Base-by-base conservation (phyloP, 2,329 filamentous ascomycete species). In the Calonectria leucothoes region DNA sequence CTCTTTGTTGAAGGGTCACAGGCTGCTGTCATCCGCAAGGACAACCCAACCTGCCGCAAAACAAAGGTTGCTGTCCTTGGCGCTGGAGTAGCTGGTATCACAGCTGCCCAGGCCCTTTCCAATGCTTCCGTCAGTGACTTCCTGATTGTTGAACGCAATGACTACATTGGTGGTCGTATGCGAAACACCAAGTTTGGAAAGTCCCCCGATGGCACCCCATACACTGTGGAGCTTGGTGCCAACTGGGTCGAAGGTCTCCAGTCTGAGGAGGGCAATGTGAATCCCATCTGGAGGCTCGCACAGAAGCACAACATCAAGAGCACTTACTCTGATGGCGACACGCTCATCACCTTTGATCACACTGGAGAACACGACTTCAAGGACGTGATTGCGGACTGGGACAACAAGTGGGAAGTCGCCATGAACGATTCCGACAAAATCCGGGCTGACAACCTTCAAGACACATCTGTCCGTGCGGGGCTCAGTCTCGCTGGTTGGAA, bases 51-150 rank as follows among this genome's bases (percentile, higher is more conserved):
- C 0, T 84, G 83, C 45, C 78, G 65, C 4, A 84, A 80, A 52
- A 82, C 82, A 6, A 81, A 77, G 0, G 82, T 84, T 0, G 83
- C 82, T 2, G 79, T 84, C 12, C 76, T 84, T 6, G 92, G 92
- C 39, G 92, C 88, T 17, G 92, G 92, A 15, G 89, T 91, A 68
- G 88, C 91, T 1, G 92, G 92, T 7, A 90, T 93, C 49, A 90
- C 91, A 15, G 91, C 92, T 17, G 91, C 91, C 27, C 91, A 94
- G 86, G 87, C 91, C 4, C 82, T 94, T 7, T 82, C 86, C 6
- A 92, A 94, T 68, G 87, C 88, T 3, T 93, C 91, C 0, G 84
- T 94, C 7, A 83, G 86, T 0, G 91, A 94, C 72, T 94, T 94
- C 72, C 67, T 94, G 10, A 91, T 94, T 59, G 82, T 94, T 3